Evolutionary conservation across 306 rosid genomes (phyloP).

Genomic region (Abrus pulchellus): DNA sequence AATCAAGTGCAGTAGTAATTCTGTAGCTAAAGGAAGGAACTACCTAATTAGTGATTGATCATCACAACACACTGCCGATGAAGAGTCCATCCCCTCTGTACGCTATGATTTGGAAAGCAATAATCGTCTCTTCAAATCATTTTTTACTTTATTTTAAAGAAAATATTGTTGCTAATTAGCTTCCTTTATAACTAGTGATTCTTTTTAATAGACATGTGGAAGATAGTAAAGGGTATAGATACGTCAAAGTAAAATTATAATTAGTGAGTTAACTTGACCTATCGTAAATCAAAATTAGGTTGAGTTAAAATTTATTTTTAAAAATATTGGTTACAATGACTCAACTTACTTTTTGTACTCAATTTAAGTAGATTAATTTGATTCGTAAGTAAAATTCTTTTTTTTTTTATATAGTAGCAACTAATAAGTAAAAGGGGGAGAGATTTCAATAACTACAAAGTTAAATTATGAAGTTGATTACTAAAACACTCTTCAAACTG

Average conservation of each 20-base stretch:
- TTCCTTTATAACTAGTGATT: background rate
- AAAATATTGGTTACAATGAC: too few relatives aligned
- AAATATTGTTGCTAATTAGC: background rate
- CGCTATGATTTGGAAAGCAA: conserved; percentile 10
- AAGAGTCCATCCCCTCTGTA: background rate
- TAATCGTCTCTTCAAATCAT: conserved; percentile 5
- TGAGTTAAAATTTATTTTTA: too few relatives aligned
- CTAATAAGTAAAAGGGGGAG: too few relatives aligned
- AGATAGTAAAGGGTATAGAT: background rate
- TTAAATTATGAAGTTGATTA: too few relatives aligned
- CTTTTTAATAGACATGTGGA: background rate
- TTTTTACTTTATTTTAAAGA: background rate
- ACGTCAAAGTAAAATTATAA: background rate
- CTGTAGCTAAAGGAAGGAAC: conserved; percentile 34
- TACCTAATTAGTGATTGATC: conserved; percentile 29
- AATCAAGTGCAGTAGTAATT: background rate
- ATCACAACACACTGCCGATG: conserved; percentile 21
- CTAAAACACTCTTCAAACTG: too few relatives aligned
- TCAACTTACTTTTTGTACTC: too few relatives aligned
- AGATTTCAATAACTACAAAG: too few relatives aligned
- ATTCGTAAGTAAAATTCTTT: too few relatives aligned
- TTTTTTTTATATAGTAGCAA: too few relatives aligned
- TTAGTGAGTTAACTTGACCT: too few relatives aligned
- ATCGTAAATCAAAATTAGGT: background rate
- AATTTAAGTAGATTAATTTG: too few relatives aligned